A percentile compares a stretch with the other conserved stretches of the same genome.
These are phyloP conservation scores for Endoconidiophora laricicola DNA, from an alignment of 2,329 filamentous ascomycete genomes.

Conservation along the genomic window DNA sequence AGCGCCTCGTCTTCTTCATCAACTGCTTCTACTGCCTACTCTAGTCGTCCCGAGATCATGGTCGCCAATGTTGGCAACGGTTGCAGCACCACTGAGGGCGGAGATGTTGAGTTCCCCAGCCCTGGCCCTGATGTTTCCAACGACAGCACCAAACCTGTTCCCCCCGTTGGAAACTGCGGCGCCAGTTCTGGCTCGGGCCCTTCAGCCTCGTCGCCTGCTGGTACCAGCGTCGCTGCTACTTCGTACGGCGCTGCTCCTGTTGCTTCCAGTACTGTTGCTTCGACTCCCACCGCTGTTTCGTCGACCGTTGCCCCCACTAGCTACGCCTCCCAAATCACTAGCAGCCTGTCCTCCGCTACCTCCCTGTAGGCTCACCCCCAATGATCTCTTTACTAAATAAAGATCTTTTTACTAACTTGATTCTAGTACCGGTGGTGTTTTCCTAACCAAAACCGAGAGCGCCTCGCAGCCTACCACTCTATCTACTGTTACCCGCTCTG, in stretches of 20 bases:
- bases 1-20: conserved; percentile 18
- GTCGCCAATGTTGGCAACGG: conserved; percentile 48
- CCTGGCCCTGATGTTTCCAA: conserved; percentile 40
- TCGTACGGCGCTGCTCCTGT: conserved; percentile 13
- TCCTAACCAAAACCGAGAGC: conserved; percentile 19
- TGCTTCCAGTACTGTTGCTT: conserved; percentile 17
- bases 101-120: conserved; percentile 47
- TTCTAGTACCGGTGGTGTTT: conserved; percentile 26
- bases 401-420: neutral
- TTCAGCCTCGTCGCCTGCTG: conserved; percentile 11
- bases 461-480: conserved; percentile 16
- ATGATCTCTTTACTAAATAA: neutral
- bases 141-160: conserved; percentile 21
- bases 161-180: conserved; percentile 23
- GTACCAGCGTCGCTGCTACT: neutral
- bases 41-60: conserved; percentile 48
- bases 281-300: conserved; percentile 14
- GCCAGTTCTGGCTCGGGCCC: conserved; percentile 16
- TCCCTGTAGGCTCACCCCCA: conserved; percentile 4
- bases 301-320: conserved; percentile 13
- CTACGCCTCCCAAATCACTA: conserved; percentile 13
- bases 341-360: conserved; percentile 17
- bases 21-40: conserved; percentile 24
- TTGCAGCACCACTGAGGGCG: conserved; percentile 40
- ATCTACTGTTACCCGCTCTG: conserved; percentile 15